phyloP scores from a whole-genome alignment of 495 filamentous ascomycete species.

The Penicillium samsonianum region DNA sequence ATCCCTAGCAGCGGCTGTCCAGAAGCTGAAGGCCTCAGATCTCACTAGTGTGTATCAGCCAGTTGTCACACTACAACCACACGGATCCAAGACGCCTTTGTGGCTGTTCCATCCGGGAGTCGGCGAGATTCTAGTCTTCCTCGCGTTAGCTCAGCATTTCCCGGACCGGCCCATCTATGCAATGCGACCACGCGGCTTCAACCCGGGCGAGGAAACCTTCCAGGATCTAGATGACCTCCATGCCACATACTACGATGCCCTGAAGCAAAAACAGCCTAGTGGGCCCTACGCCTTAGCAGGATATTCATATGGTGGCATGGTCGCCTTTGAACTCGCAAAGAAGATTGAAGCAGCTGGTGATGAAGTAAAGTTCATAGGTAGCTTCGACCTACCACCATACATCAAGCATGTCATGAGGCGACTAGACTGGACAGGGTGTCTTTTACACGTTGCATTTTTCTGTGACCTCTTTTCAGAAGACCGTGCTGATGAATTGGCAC shows the following conservation, averaged over 20 bases:
- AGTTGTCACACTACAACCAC: background rate
- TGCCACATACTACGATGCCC: background rate
- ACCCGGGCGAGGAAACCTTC: background rate
- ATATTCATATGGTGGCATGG: conserved; percentile 50
- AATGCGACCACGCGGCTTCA: conserved; percentile 38
- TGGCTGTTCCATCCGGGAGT: conserved; percentile 56
- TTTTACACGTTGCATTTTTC: background rate
- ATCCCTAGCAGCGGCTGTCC: background rate
- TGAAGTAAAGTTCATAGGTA: background rate
- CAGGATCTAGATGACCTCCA: background rate
- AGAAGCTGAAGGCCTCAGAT: background rate
- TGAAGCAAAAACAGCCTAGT: conserved; percentile 35
- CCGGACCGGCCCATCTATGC: conserved; percentile 53
- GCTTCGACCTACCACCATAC: background rate
- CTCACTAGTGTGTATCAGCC: background rate
- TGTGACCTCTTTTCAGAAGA: background rate
- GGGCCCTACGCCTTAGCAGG: conserved; percentile 57
- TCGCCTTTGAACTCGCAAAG: conserved; percentile 55
- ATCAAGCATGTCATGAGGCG: background rate
- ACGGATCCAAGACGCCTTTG: conserved; percentile 50
- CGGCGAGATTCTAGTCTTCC: conserved; percentile 56
- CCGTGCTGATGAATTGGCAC: background rate
- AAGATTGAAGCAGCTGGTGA: background rate
- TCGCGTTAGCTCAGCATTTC: conserved; percentile 44
- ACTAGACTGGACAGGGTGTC: background rate